Base-by-base conservation (phyloP, 2,329 filamentous ascomycete genomes). In the Fusarium austroafricanum region DNA sequence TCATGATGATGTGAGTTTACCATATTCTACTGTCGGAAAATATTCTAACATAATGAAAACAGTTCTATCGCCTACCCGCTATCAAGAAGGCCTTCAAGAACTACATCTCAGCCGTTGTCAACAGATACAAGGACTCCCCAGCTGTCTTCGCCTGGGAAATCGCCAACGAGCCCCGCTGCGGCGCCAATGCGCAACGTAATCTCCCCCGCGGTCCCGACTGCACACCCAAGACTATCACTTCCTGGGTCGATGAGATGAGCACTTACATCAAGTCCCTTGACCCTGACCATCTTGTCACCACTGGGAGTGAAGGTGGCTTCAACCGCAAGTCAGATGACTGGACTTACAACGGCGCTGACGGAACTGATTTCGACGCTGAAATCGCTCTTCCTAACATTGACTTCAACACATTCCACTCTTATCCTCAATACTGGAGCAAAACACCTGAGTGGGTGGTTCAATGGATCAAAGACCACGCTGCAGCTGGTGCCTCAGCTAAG, bases 121-220 rank as follows among this genome's bases (percentile, higher is more conserved):
- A 78, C 20, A 81, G 89, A 12, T 91, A 90, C 78, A 84, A 80
- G 44, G 79, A 82, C 63, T 89, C 86, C 0, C 78, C 85, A 0
- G 84, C 89, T 0, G 83, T 92, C 45, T 87, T 91, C 67, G 87
- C 88, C 0, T 92, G 89, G 89, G 89, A 92, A 71, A 79, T 92
- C 3, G 86, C 82, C 57, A 92, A 92, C 68, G 89, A 92, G 61
- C 81, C 82, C 20, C 82, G 83, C 59, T 85, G 83, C 73, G 82
- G 81, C 21, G 83, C 79, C 23, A 82, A 84, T 51, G 76, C 72
- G 9, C 71, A 69, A 10, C 82, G 83, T 58, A 84, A 84, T 71
- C 79, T 84, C 0, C 82, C 82, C 2, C 75, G 77, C 2, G 80
- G 80, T 33, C 64, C 68, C 0, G 67, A 74, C 66, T 84, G 83